These are phyloP conservation scores for Dioscorea zingiberensis DNA, from an alignment of 106 monocot genomes.

Conservation along the genomic window DNA sequence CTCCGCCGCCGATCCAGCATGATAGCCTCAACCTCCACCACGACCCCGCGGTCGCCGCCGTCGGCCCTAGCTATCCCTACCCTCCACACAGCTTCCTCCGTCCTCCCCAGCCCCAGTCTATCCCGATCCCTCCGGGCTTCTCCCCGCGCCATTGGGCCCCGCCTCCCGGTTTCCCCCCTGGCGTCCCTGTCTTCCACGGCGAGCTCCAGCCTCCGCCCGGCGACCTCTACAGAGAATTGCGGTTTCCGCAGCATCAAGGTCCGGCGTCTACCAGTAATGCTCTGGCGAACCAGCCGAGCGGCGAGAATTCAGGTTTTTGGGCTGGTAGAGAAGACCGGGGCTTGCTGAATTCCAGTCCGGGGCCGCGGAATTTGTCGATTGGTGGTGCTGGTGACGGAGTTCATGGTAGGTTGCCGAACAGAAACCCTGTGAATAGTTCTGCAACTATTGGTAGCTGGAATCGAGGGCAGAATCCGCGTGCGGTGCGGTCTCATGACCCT, in stretches of 20 bases:
- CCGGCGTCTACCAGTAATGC: neutral
- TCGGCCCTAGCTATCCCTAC: constrained; percentile 17
- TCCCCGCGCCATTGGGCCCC: neutral
- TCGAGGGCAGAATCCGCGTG: neutral
- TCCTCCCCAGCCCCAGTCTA: neutral
- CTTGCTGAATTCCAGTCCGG: neutral
- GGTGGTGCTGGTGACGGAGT: neutral
- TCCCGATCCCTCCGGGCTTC: constrained; percentile 2
- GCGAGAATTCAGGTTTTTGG: neutral
- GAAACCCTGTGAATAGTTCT: neutral
- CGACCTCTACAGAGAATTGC: neutral
- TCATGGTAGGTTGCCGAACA: neutral
- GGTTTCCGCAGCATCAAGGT: neutral
- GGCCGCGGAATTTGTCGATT: neutral
- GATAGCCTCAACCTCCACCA: constrained; percentile 1
- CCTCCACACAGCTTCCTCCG: neutral
- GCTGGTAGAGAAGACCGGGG: neutral
- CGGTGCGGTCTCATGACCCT: no score
- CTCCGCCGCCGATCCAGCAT: neutral
- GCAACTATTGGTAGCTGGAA: no score
- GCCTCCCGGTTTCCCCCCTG: constrained; percentile 2
- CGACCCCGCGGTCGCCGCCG: constrained; percentile 29
- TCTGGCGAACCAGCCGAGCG: neutral
- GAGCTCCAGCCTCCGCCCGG: neutral
- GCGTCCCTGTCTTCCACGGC: neutral